Evolutionary conservation across 192 early-diverging fungal species (phyloP).

Genomic region (Chytriomyces sp.): DNA sequence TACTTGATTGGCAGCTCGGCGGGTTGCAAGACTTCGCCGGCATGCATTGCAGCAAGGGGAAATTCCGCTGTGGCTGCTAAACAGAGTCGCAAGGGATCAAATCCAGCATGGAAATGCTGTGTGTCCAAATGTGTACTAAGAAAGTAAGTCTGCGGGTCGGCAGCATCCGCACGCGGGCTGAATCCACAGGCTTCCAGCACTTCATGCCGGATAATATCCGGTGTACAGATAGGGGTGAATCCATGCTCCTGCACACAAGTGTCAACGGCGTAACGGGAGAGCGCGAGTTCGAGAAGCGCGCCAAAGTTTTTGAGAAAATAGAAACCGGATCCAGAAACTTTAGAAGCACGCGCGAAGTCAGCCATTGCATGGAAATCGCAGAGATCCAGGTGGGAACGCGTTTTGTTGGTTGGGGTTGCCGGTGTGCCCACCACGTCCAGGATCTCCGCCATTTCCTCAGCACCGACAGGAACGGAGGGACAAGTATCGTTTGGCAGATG

Average conservation of each 20-base stretch:
- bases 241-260: conserved; percentile 64
- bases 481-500: conserved; percentile 82
- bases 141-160: conserved; percentile 85
- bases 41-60: conserved; percentile 83
- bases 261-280: conserved; percentile 84
- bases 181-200: conserved; percentile 89
- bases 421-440: conserved; percentile 50
- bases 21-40: conserved; percentile 62
- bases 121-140: conserved; percentile 51
- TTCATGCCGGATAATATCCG: conserved; percentile 79
- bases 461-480: conserved; percentile 72
- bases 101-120: neutral
- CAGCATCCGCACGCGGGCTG: conserved; percentile 67
- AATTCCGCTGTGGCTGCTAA: conserved; percentile 91
- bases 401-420: conserved; percentile 29
- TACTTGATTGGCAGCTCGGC: conserved; percentile 68
- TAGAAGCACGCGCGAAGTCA: conserved; percentile 79
- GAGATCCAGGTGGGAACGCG: conserved; percentile 73
- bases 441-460: conserved; percentile 63
- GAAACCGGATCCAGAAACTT: conserved; percentile 79
- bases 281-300: conserved; percentile 83
- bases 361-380: conserved; percentile 67
- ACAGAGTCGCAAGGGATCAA: conserved; percentile 57
- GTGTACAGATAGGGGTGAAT: conserved; percentile 77
- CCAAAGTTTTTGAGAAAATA: conserved; percentile 87